These are phyloP conservation scores for Mycosphaerella arachidis DNA, from an alignment of 2,329 filamentous ascomycete species.

Conservation along the genomic window DNA sequence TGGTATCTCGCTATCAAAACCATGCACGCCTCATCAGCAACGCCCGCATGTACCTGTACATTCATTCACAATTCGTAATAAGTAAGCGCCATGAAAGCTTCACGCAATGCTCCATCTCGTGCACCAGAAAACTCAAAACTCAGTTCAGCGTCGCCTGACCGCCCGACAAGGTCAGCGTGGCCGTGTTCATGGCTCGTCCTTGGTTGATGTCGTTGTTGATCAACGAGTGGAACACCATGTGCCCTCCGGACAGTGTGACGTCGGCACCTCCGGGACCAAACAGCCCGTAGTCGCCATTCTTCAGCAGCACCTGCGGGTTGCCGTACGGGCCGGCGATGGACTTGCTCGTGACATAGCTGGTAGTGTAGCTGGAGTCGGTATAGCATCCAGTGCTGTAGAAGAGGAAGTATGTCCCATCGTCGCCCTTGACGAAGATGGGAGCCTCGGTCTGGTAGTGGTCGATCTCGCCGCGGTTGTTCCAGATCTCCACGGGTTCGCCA, in stretches of 20 bases:
- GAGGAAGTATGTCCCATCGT: constrained; percentile 20
- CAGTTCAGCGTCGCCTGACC: constrained; percentile 2
- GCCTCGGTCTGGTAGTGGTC: constrained; percentile 24
- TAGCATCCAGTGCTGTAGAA: constrained; percentile 26
- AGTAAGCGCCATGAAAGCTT: background rate
- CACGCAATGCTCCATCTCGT: background rate
- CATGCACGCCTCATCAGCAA: background rate
- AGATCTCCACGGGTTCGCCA: constrained; percentile 13
- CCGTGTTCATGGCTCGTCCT: constrained; percentile 9
- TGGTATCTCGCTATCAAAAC: background rate
- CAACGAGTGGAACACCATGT: constrained; percentile 6
- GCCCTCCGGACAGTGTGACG: background rate
- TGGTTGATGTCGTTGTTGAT: constrained; percentile 10
- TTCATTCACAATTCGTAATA: background rate
- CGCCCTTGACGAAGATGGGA: constrained; percentile 17
- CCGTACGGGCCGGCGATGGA: constrained; percentile 19
- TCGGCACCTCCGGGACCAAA: constrained; percentile 24
- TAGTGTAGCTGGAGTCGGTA: constrained; percentile 19
- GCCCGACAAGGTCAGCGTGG: constrained; percentile 1
- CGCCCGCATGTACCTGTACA: background rate
- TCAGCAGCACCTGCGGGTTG: constrained; percentile 20
- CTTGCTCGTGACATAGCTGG: constrained; percentile 20
- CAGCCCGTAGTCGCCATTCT: constrained; percentile 18
- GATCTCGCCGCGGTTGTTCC: constrained; percentile 22
- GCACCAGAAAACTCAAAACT: constrained; percentile 1